Evolutionary conservation across 2,329 filamentous ascomycete genomes (phyloP).

Genomic region (Fusarium secorum): DNA sequence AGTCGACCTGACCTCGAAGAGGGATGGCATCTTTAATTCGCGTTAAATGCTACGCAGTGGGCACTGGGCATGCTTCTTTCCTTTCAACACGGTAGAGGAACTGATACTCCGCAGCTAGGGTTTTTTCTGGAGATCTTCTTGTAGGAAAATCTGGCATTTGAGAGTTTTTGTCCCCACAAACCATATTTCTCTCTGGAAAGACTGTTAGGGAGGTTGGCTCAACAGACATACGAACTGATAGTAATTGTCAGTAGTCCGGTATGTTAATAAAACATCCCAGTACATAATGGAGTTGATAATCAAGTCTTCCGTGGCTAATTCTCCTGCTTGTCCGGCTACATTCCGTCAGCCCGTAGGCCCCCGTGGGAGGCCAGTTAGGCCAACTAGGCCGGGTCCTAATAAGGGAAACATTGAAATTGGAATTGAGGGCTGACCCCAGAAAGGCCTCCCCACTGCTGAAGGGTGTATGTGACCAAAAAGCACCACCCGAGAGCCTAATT

Average conservation of each 20-base stretch:
- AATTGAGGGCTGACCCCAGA: conserved; percentile 37
- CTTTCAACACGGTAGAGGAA: background rate
- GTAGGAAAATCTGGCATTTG: background rate
- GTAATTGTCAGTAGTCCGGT: background rate
- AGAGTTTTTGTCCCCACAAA: background rate
- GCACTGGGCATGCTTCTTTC: background rate
- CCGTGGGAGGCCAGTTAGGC: conserved; percentile 37
- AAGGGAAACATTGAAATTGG: conserved; percentile 31
- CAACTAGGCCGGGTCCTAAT: conserved; percentile 36
- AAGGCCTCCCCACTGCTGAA: conserved; percentile 21
- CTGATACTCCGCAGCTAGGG: background rate
- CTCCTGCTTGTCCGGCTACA: conserved; percentile 18
- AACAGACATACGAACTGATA: background rate
- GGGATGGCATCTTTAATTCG: background rate
- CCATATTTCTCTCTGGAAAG: background rate
- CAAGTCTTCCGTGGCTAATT: background rate
- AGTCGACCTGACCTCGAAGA: background rate
- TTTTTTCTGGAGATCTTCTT: background rate
- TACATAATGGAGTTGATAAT: background rate
- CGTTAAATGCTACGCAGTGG: conserved; percentile 10
- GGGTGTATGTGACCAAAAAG: conserved; percentile 3
- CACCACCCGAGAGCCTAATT: conserved; percentile 5
- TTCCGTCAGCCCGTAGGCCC: conserved; percentile 27
- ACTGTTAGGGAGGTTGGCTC: background rate
- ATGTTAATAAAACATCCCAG: conserved; percentile 5